Base-by-base conservation (phyloP, 208 protist genomes). In the Lotmaria passim region DNA sequence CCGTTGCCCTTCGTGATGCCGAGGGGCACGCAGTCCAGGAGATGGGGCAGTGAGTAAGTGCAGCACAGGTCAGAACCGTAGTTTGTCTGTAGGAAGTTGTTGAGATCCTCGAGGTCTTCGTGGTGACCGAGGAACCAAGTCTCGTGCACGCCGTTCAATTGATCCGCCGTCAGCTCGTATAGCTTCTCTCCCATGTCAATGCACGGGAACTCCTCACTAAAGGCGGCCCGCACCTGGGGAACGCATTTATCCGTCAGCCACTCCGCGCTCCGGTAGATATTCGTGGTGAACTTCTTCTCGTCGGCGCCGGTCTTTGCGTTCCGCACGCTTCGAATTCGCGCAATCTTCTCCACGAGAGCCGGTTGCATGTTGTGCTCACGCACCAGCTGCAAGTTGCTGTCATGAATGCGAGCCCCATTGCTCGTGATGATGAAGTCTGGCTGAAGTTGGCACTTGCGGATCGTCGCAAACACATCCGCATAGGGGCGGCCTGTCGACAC, bases 1-100 rank as follows among this genome's bases (percentile, higher is more conserved):
- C 77, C 79, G n/a, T 72, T 73, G n/a, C 79, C 85, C 51, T 93
- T 93, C 36, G 77, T 62, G 4, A 89, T 79, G n/a, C 77, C 74
- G 10, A 23, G 31, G 0, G 57, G 67, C 6, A 73, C 65, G 30
- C 73, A 68, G 55, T 90, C 80, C 12, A 93, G 34, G 12, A 88
- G 65, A 33, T 53, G 3, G 14, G 79, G 63, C n/a, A 62, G n/a
- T 7, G 63, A 74, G 17, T 36, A 77, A 19, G 82, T 86, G 26
- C 60, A 69, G 70, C 53, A 58, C 10, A 75, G 53, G 4, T 59
- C 41, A 0, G 3, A 4, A 1, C 31, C 7, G 68, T 69, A 83
- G 51, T 26, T 69, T 63, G 65, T 51, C 26, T 50, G 53, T 5
- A 87, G 51, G 6, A 65, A 58, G 17, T 56, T 39, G 26, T 73